Evolutionary conservation across 768 basidiomycete species (phyloP).

Genomic region (Leucosporidium creatinivorum): DNA sequence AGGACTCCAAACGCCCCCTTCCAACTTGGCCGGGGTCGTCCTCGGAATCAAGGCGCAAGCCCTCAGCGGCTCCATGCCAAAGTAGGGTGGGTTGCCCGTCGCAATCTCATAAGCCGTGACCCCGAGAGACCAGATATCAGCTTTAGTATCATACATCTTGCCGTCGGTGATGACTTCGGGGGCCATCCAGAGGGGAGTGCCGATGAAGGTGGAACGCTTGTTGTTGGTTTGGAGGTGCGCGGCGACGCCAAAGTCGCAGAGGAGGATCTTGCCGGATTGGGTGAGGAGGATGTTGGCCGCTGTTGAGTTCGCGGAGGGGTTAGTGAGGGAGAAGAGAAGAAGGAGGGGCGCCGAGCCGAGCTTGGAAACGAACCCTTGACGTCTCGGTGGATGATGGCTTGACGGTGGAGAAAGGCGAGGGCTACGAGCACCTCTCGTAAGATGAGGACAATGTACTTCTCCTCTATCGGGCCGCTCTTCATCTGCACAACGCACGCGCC

Average conservation of each 20-base stretch:
- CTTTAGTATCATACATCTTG: slow-evolving; percentile 91
- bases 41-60: slow-evolving; percentile 86
- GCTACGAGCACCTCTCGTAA: slow-evolving; percentile 80
- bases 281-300: slow-evolving; percentile 93
- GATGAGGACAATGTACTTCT: slow-evolving; percentile 80
- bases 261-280: slow-evolving; percentile 78
- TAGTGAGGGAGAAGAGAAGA: background rate
- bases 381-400: slow-evolving; percentile 91
- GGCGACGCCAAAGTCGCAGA: slow-evolving; percentile 97
- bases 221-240: slow-evolving; percentile 74
- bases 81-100: slow-evolving; percentile 76
- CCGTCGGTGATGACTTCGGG: slow-evolving; percentile 87
- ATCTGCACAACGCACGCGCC: slow-evolving; percentile 46
- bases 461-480: slow-evolving; percentile 80
- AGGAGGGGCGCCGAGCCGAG: background rate
- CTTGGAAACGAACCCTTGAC: slow-evolving; percentile 58
- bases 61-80: slow-evolving; percentile 60
- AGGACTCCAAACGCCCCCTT: slow-evolving; percentile 48
- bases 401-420: slow-evolving; percentile 82
- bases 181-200: slow-evolving; percentile 99
- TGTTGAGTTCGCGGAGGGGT: slow-evolving; percentile 21
- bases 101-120: slow-evolving; percentile 95
- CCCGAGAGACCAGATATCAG: slow-evolving; percentile 96
- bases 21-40: slow-evolving; percentile 69
- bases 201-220: slow-evolving; percentile 92